Conservation (phyloP, 108 stramenopile genomes). For the Fragilaria crotonensis region DNA sequence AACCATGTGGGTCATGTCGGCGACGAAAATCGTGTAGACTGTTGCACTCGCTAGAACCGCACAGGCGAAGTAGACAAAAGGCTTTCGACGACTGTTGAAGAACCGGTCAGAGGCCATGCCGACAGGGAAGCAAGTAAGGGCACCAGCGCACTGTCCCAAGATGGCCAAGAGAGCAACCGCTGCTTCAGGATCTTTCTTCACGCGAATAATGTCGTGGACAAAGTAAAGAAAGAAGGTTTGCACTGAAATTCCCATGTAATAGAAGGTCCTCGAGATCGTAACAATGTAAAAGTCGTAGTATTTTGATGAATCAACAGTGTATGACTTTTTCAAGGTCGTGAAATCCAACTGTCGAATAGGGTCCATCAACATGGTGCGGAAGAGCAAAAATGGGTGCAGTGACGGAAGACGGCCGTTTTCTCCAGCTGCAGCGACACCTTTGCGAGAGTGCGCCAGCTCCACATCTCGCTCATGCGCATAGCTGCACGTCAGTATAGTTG, state of each 20-base stretch:
- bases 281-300: conserved; percentile 59
- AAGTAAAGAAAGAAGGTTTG: conserved; percentile 53
- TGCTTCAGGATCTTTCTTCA: conserved; percentile 29
- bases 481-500: conserved; percentile 24
- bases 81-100: conserved; percentile 32
- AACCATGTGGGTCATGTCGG: conserved; percentile 28
- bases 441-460: not conserved
- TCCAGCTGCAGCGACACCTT: no score
- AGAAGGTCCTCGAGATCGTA: conserved; percentile 48
- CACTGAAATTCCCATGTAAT: conserved; percentile 54
- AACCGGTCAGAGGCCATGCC: conserved; percentile 41
- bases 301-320: conserved; percentile 27
- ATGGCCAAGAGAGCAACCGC: conserved; percentile 40
- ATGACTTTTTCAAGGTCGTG: conserved; percentile 22
- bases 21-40: conserved; percentile 27
- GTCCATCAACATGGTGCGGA: conserved; percentile 36
- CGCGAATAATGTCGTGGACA: conserved; percentile 37
- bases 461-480: conserved; percentile 31
- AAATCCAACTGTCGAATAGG: conserved; percentile 22
- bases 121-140: conserved; percentile 40
- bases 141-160: conserved; percentile 36
- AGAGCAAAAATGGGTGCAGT: conserved; percentile 13
- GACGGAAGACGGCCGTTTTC: not conserved
- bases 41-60: conserved; percentile 22
- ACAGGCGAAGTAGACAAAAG: conserved; percentile 53